Evolutionary conservation across 257 asterid genomes (phyloP).

Genomic region (Petrea volubilis): DNA sequence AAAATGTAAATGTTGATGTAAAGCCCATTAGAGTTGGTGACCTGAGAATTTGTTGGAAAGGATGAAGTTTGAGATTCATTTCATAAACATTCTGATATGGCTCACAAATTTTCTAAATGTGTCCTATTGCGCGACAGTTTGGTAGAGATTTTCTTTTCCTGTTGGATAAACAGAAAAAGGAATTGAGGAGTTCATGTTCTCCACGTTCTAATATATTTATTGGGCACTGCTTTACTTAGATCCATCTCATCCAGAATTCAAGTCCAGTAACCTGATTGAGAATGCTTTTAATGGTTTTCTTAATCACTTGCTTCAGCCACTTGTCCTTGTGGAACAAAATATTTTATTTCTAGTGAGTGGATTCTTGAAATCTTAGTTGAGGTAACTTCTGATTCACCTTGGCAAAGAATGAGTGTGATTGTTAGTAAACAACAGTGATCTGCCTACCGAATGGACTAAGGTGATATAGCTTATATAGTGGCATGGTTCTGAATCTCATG

Average conservation of each 20-base stretch:
- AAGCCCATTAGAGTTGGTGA: conserved; percentile 3
- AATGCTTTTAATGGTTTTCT: neutral
- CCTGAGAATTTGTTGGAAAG: neutral
- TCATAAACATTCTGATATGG: conserved; percentile 10
- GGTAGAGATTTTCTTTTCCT: neutral
- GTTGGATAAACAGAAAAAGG: neutral
- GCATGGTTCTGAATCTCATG: neutral
- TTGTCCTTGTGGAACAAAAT: neutral
- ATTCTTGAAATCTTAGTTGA: conserved; percentile 2
- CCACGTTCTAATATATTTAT: neutral
- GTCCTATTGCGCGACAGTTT: neutral
- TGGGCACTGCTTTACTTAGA: neutral
- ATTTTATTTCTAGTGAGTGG: neutral
- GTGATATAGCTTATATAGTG: neutral
- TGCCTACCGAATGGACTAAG: conserved; percentile 4
- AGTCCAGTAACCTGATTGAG: conserved; percentile 1
- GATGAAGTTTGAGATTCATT: neutral
- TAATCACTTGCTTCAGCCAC: neutral
- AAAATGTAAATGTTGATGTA: conserved; percentile 7
- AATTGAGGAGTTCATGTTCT: neutral
- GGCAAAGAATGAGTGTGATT: neutral
- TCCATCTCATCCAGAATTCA: conserved; percentile 15
- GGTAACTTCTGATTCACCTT: conserved; percentile 11
- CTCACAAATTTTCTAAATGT: conserved; percentile 4
- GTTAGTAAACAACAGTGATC: neutral